phyloP scores from a whole-genome alignment of 148 eudicot genomes.

The Nepenthes gracilis region DNA sequence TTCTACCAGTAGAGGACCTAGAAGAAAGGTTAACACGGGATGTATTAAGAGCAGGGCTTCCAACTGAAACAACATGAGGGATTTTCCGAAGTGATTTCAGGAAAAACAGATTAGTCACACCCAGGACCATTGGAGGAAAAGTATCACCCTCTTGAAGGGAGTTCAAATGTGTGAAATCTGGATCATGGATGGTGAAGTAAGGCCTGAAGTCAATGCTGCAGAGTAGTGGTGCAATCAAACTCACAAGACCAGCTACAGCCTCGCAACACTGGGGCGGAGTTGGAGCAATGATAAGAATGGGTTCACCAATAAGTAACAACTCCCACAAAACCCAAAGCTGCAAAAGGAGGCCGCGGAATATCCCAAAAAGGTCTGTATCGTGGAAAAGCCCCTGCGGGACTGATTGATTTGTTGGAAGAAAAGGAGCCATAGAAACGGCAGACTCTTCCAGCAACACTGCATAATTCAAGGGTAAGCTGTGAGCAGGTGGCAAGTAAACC shows the following conservation, averaged over 20 bases:
- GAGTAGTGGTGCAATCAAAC: conserved; percentile 85
- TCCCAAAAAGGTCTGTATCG: conserved; percentile 90
- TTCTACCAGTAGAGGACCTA: conserved; percentile 36
- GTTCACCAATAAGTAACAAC: conserved; percentile 83
- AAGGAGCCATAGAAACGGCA: conserved; percentile 52
- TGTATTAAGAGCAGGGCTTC: conserved; percentile 59
- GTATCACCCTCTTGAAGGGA: conserved; percentile 53
- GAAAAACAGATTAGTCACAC: conserved; percentile 90
- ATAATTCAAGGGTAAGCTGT: conserved; percentile 61
- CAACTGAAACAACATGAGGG: conserved; percentile 84
- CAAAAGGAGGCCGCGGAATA: conserved; percentile 69
- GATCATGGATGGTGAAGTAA: conserved; percentile 94
- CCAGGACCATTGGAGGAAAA: conserved; percentile 86
- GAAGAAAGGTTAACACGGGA: conserved; percentile 36
- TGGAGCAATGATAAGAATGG: conserved; percentile 87
- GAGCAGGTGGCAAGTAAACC: conserved; percentile 80
- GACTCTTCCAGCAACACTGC: conserved; percentile 49
- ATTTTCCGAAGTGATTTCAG: conserved; percentile 76
- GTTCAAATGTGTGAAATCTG: conserved; percentile 64
- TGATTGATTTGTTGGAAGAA: conserved; percentile 71
- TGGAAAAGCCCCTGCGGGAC: conserved; percentile 87
- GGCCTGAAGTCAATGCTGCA: conserved; percentile 93
- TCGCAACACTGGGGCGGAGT: conserved; percentile 96
- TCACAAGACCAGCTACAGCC: conserved; percentile 90
- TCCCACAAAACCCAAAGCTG: conserved; percentile 97